A percentile compares a stretch with the other conserved stretches of the same genome.
Conservation (phyloP, 2,329 filamentous ascomycete genomes). For the Ceratocystis variospora region DNA sequence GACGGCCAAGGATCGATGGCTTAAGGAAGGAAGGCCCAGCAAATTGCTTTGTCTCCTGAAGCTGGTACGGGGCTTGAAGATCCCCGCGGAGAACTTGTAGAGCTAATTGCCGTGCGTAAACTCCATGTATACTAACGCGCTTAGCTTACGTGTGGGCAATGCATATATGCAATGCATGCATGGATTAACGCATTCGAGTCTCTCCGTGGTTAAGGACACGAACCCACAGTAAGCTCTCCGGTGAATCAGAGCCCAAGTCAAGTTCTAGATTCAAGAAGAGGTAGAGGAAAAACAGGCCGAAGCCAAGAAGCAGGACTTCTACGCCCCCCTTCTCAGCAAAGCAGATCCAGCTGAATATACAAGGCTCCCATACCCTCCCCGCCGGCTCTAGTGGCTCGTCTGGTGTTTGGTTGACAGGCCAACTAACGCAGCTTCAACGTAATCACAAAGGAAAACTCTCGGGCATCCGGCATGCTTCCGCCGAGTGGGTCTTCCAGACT, state of each 20-base stretch:
- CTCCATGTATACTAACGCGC: neutral
- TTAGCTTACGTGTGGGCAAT: too few relatives aligned
- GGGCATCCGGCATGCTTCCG: neutral
- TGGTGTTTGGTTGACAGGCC: neutral
- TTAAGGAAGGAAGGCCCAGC: too few relatives aligned
- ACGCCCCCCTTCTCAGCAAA: too few relatives aligned
- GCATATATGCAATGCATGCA: neutral
- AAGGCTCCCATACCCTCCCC: neutral
- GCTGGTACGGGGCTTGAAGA: neutral
- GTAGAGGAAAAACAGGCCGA: too few relatives aligned
- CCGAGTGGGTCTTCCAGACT: neutral
- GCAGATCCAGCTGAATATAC: neutral
- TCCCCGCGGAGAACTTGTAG: neutral
- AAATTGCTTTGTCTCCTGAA: neutral
- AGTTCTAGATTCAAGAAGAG: too few relatives aligned
- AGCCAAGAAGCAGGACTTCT: too few relatives aligned
- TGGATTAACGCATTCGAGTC: too few relatives aligned
- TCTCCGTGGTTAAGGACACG: too few relatives aligned
- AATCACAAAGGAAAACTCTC: neutral
- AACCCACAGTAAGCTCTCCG: too few relatives aligned
- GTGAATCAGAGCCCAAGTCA: too few relatives aligned
- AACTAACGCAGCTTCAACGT: neutral
- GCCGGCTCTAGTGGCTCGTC: neutral
- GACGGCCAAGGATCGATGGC: too few relatives aligned
- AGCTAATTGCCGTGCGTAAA: neutral